Evolutionary conservation across 176 grass and related monocot genomes (phyloP).

Genomic region (Microstegium vimineum): DNA sequence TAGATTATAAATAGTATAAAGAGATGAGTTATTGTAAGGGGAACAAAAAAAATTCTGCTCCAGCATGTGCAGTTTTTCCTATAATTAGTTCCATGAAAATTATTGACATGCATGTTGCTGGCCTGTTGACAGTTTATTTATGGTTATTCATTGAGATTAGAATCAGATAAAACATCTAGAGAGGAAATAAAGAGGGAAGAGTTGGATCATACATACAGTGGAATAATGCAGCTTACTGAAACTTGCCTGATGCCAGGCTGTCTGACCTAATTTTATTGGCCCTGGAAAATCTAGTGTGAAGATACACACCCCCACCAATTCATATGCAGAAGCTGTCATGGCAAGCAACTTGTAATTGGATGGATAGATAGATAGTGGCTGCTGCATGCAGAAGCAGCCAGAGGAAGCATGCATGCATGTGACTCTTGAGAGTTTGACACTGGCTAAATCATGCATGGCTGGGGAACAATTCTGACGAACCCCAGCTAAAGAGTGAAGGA

Average conservation of each 20-base stretch:
- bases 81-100: not conserved
- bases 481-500: slow-evolving; percentile 54
- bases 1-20: not conserved
- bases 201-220: slow-evolving; percentile 7
- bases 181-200: not conserved
- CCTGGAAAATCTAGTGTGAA: slow-evolving; percentile 26
- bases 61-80: not conserved
- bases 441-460: slow-evolving; percentile 35
- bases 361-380: slow-evolving; percentile 31
- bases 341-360: slow-evolving; percentile 22
- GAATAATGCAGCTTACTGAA: slow-evolving; percentile 20
- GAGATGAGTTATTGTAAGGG: not conserved
- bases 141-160: slow-evolving; percentile 9
- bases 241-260: slow-evolving; percentile 30
- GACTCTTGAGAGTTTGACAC: slow-evolving; percentile 15
- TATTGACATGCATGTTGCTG: not conserved
- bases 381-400: slow-evolving; percentile 21
- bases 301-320: slow-evolving; percentile 20
- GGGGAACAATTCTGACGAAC: slow-evolving; percentile 29
- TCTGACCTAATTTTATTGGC: slow-evolving; percentile 22
- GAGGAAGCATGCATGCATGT: slow-evolving; percentile 38
- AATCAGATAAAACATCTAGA: not conserved
- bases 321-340: slow-evolving; percentile 29
- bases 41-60: not conserved
- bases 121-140: not conserved